Evolutionary conservation across 768 basidiomycete genomes (phyloP).

Genomic region (Psilocybe cyanescens): DNA sequence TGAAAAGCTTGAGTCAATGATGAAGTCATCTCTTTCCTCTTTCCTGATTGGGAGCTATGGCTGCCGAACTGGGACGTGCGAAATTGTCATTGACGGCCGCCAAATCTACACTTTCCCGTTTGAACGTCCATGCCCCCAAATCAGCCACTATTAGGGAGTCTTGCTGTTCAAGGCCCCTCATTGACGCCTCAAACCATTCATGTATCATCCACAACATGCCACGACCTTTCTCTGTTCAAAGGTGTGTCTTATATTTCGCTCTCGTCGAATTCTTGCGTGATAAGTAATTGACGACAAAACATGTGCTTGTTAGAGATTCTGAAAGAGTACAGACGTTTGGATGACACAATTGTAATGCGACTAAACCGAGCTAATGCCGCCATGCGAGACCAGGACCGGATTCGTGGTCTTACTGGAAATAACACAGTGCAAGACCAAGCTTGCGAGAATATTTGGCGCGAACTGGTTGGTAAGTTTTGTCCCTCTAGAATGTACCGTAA

Average conservation of each 20-base stretch:
- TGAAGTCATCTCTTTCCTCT: not conserved
- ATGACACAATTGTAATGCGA: conserved; percentile 81
- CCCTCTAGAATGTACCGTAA: conserved; percentile 16
- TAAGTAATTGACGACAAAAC: not conserved
- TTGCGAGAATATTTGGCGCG: conserved; percentile 77
- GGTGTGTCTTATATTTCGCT: conserved; percentile 37
- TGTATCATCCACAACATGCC: conserved; percentile 67
- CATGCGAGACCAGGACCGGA: conserved; percentile 72
- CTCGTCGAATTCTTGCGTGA: not conserved
- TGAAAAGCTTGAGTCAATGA: too few relatives aligned
- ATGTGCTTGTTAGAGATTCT: conserved; percentile 61
- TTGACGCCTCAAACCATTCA: conserved; percentile 65
- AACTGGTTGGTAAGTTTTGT: conserved; percentile 68
- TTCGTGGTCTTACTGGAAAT: conserved; percentile 40
- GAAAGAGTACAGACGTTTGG: conserved; percentile 79
- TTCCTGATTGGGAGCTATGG: not conserved
- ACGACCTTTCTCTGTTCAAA: conserved; percentile 80
- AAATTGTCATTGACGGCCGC: not conserved
- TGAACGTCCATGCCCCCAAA: conserved; percentile 36
- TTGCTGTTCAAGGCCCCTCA: conserved; percentile 69
- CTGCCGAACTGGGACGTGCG: conserved; percentile 11
- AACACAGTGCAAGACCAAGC: conserved; percentile 73
- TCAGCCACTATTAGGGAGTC: conserved; percentile 62
- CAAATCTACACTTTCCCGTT: not conserved
- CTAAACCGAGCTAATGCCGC: conserved; percentile 79